Evolutionary conservation across 495 filamentous ascomycete species (phyloP), one percentile per base, ranked within the genome.

Genomic region (Penicillium manginii): DNA sequence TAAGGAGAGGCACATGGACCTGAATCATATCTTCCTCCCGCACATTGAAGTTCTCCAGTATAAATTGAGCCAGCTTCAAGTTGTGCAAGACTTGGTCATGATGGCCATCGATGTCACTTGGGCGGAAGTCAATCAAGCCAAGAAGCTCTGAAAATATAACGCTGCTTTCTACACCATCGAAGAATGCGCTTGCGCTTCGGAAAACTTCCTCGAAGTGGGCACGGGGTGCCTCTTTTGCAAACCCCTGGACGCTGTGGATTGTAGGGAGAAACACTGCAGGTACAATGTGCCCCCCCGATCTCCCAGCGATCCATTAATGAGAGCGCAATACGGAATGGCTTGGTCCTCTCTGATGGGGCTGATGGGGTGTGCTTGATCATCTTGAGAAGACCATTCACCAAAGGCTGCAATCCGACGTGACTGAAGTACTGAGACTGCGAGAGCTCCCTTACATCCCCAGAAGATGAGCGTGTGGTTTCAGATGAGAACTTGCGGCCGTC

Each of bases 231-330:
- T 54, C 74, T 69, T 42, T 69, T 68, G 92, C 85, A 73, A 91
- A 97, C 17, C 74, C 69, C 59, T 87, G 85, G 45, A 96, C 84
- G 58, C 85, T 93, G 66, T 87, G 76, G 57, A 98, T 83, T n/a
- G 91, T 85, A 11, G 92, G 90, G 2, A 96, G 75, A 65, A 99
- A 98, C 11, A 98, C 84, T 29, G 89, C 86, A 0, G 93, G 90
- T 6, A 97, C 87, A 50, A 99, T 86, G 21, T 92, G 77, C 11
- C 90, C 91, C 23, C 18, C 94, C 94, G 64, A 99, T 91, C 67
- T 99, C 96, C 92, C 91, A 97, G 29, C 91, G 84, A 76, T 99
- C 94, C 96, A 98, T 97, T 52, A 99, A 75, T 15, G 96, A 97
- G 5, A 97, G 78, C 53, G 91, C 94, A 57, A 98, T 92, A 33